Evolutionary conservation across 352 stramenopile species (phyloP).

Genomic region (Sclerospora graminicola): DNA sequence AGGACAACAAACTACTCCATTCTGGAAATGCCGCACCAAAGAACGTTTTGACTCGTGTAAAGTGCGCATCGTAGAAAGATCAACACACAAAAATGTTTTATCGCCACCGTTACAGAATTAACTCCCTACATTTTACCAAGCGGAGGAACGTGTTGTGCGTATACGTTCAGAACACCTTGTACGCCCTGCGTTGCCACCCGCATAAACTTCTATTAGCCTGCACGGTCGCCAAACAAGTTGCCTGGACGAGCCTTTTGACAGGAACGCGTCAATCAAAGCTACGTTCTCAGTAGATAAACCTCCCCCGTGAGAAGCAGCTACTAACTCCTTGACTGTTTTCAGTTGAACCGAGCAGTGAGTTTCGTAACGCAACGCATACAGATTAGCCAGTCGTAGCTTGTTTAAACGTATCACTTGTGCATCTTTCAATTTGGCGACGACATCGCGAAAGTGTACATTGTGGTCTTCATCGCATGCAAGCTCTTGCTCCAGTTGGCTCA

Average conservation of each 20-base stretch:
- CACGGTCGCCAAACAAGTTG: conserved; percentile 73
- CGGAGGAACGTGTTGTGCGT: conserved; percentile 96
- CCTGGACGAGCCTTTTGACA: conserved; percentile 50
- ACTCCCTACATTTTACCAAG: conserved; percentile 90
- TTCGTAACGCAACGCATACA: conserved; percentile 99
- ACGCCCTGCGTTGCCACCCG: conserved; percentile 90
- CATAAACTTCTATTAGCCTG: conserved; percentile 81
- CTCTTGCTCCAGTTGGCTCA: conserved; percentile 95
- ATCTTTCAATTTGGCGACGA: conserved; percentile 76
- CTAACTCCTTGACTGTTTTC: conserved; percentile 71
- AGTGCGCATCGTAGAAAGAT: too few relatives aligned
- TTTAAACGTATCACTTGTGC: conserved; percentile 89
- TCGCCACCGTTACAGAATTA: too few relatives aligned
- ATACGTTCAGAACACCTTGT: conserved; percentile 95
- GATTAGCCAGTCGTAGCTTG: conserved; percentile 95
- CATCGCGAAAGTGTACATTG: conserved; percentile 72
- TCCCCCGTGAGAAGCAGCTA: conserved; percentile 23
- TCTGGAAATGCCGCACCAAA: too few relatives aligned
- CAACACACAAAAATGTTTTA: too few relatives aligned
- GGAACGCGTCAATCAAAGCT: conserved; percentile 45
- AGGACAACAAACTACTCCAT: too few relatives aligned
- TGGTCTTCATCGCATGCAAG: conserved; percentile 82
- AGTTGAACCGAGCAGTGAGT: conserved; percentile 74
- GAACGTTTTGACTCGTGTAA: too few relatives aligned
- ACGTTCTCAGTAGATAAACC: conserved; percentile 39